Base-by-base conservation (phyloP, 106 monocot genomes). In the Iris macrosiphon region DNA sequence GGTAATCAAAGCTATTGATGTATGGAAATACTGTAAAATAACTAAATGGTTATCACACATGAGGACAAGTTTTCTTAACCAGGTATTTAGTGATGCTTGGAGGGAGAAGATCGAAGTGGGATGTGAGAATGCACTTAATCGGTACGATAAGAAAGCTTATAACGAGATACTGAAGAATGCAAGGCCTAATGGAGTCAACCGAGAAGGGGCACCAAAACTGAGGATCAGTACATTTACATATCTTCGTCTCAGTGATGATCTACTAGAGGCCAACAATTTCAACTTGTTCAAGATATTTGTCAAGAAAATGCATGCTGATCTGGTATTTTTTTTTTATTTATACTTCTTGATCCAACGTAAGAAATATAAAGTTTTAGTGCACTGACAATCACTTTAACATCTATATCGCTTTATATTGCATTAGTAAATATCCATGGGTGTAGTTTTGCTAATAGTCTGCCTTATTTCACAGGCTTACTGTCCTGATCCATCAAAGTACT, bases 21-120 rank as follows among this genome's bases (percentile, higher is more conserved):
- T n/a, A n/a, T n/a, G n/a, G n/a, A n/a, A n/a, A n/a, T n/a, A n/a
- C n/a, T n/a, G n/a, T n/a, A n/a, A n/a, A 38, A 46, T 12, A 16
- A 41, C 17, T 41, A 11, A n/a, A 10, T 11, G 17, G 17, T n/a
- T 41, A 41, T 41, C 41, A 41, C 14, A n/a, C 41, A 41, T 41
- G 13, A 13, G 13, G 4, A 41, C 17, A 41, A 41, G n/a, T 19
- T 19, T 6, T 5, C 21, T 20, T 19, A 44, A 11, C 21, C 34
- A 85, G 79, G 80, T 85, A 18, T 49, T 76, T 38, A 86, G 77
- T 54, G 75, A 53, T 7, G 76, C 49, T 23, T 77, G 80, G 80
- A 72, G 75, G 49, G 85, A 80, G 31, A 70, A 55, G 7, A 65
- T 73, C n/a, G 60, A 65, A 29, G 67, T 77, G 59, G 73, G 75